Conservation (phyloP, 1,284 basidiomycete species). For the Ustilago lituana region DNA sequence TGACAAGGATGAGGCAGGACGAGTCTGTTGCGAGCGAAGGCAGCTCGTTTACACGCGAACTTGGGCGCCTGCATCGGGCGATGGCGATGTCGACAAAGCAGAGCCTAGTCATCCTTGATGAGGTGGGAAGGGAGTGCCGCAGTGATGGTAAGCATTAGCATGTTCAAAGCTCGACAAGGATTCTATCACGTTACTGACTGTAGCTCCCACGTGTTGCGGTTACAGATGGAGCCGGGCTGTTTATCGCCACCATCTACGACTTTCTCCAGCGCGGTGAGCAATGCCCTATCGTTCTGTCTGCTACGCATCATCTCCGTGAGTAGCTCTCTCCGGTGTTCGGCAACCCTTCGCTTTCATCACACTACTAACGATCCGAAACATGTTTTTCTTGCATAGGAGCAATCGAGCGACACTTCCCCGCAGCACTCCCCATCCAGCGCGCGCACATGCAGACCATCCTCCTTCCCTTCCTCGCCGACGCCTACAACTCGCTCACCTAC, state of each 20-base stretch:
- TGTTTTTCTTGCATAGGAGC: slow-evolving; percentile 13
- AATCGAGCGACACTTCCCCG: slow-evolving; percentile 29
- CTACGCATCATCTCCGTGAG: slow-evolving; percentile 46
- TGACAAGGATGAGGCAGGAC: slow-evolving; percentile 49
- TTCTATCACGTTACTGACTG: too few relatives aligned
- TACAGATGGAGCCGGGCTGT: slow-evolving; percentile 47
- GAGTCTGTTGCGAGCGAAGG: slow-evolving; percentile 44
- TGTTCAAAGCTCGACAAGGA: too few relatives aligned
- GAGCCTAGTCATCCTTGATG: slow-evolving; percentile 47
- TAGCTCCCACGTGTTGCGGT: too few relatives aligned
- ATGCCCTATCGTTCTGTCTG: slow-evolving; percentile 38
- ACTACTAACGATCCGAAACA: background rate
- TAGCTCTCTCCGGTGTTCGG: background rate
- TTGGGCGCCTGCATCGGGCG: slow-evolving; percentile 35
- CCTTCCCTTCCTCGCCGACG: slow-evolving; percentile 19
- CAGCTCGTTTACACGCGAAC: slow-evolving; percentile 46
- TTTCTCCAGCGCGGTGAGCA: slow-evolving; percentile 30
- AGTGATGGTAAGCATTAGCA: slow-evolving; percentile 29
- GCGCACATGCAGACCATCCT: slow-evolving; percentile 48
- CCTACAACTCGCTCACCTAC: slow-evolving; percentile 31
- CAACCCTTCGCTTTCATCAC: too few relatives aligned
- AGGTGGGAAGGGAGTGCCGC: slow-evolving; percentile 44
- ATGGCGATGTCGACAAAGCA: slow-evolving; percentile 30
- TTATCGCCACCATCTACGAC: slow-evolving; percentile 38
- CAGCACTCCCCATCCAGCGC: slow-evolving; percentile 23